A percentile compares a stretch with the other conserved stretches of the same genome.
Conservation (phyloP, 176 grass and related monocot species). For the Triticum aestivum region DNA sequence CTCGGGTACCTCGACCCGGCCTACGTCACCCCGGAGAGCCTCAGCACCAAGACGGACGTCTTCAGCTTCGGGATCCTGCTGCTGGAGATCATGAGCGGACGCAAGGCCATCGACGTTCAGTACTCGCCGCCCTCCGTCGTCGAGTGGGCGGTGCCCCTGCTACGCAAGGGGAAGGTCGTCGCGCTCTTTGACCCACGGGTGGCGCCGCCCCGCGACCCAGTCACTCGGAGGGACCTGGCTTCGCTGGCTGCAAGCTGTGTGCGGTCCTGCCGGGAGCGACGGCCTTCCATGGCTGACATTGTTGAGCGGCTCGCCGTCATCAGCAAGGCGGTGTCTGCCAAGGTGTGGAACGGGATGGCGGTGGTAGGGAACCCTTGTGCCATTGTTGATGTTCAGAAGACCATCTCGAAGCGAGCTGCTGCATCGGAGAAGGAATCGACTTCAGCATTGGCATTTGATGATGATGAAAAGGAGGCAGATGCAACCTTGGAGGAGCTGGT, state of each 20-base stretch:
- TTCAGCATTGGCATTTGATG: constrained; percentile 44
- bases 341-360: constrained; percentile 75
- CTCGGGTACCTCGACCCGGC: constrained; percentile 95
- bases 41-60: constrained; percentile 99
- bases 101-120: constrained; percentile 92
- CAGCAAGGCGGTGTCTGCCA: constrained; percentile 60
- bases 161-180: constrained; percentile 71
- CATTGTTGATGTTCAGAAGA: constrained; percentile 77
- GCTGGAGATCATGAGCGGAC: constrained; percentile 95
- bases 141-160: constrained; percentile 90
- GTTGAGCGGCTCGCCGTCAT: constrained; percentile 61
- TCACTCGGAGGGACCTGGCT: constrained; percentile 59
- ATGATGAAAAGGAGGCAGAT: constrained; percentile 42
- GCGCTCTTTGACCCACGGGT: constrained; percentile 80
- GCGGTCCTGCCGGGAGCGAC: constrained; percentile 66
- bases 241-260: constrained; percentile 81
- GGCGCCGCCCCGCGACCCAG: constrained; percentile 54
- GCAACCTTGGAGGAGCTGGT: constrained; percentile 39
- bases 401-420: constrained; percentile 53
- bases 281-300: constrained; percentile 82
- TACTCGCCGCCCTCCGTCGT: constrained; percentile 94
- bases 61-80: constrained; percentile 99
- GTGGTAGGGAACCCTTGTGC: constrained; percentile 88
- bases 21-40: constrained; percentile 89
- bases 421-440: constrained; percentile 40